Evolutionary conservation across 306 rosid species (phyloP), one percentile per base, ranked within the genome.

Genomic region (Cicer yamashitae): DNA sequence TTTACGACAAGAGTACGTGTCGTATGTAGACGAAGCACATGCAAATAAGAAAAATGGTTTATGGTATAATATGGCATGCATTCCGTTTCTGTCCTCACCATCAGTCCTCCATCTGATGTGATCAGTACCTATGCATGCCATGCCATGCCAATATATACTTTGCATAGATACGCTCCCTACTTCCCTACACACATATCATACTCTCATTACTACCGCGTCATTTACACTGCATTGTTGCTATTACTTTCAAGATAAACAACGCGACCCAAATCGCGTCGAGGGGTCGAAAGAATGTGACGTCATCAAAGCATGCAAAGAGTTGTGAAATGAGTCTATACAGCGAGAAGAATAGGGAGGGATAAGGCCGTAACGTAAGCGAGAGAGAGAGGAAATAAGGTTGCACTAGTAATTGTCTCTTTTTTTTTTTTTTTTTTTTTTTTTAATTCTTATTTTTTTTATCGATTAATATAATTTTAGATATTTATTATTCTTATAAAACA

Each of bases 141-240:
- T 89, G 85, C 87, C 92, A 86, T 90, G 90, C 88, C 98, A 93
- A 84, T 79, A 82, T 79, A 83, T 88, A 74, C 88, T 87, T 73
- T 82, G 83, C 91, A 48, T 85, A 67, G 84, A 75, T 81, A 81
- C 80, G 65, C 70, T 67, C 85, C 10, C 81, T 67, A 6, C 44
- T 34, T 45, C 76, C 44, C 3, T 47, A 6, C 44, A 22, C 13
- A 10, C 6, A 0, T 8, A n/a, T 7, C 54, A 30, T 5, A 47
- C 45, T 0, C 17, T 13, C 56, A 44, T 4, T 2, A 2, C 6
- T 0, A 47, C 65, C 51, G 82, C 79, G 78, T 65, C 70, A 0
- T 0, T 5, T 30, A 0, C 73, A 62, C 17, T 0, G 0, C 15
- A 0, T 7, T 6, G 12, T 1, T 7, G 0, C 11, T 13, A 7